phyloP scores from a whole-genome alignment of 1,284 basidiomycete species.

The Ganoderma multipileum region DNA sequence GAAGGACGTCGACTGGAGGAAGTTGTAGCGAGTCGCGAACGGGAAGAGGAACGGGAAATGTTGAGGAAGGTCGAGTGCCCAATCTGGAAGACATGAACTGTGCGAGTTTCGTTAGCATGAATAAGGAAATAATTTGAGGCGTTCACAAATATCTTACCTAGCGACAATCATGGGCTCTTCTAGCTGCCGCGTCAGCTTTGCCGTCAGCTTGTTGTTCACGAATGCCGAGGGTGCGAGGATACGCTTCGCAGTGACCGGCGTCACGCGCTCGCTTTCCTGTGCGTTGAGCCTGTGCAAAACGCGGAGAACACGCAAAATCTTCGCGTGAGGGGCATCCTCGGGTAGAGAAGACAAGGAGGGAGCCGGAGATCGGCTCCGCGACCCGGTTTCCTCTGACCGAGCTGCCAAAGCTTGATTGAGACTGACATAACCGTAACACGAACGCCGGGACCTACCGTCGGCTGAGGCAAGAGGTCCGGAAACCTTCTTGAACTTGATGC shows the following conservation, averaged over 20 bases:
- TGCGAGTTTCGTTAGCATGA: background rate
- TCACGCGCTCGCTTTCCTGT: constrained; percentile 63
- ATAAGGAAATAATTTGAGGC: background rate
- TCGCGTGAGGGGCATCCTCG: constrained; percentile 85
- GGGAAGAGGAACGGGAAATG: constrained; percentile 99
- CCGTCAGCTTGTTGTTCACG: constrained; percentile 97
- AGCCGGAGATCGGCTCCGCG: constrained; percentile 64
- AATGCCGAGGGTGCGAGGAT: constrained; percentile 82
- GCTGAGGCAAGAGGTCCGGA: constrained; percentile 75
- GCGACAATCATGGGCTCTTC: constrained; percentile 99
- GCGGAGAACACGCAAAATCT: constrained; percentile 89
- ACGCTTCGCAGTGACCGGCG: constrained; percentile 53
- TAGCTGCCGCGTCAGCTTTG: constrained; percentile 96
- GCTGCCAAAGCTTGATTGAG: constrained; percentile 32
- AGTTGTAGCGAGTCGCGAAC: constrained; percentile 95
- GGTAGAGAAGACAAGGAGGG: constrained; percentile 81
- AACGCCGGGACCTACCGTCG: constrained; percentile 55
- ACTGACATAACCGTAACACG: background rate
- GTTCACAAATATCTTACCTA: constrained; percentile 55
- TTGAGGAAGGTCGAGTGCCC: constrained; percentile 94
- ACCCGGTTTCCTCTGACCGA: constrained; percentile 42
- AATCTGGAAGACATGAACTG: constrained; percentile 94
- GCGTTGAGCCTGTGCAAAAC: constrained; percentile 86
- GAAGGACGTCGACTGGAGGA: constrained; percentile 96
- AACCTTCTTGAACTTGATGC: constrained; percentile 93